Conservation (phyloP, 139 green algal species). For the Desmodesmus armatus region DNA sequence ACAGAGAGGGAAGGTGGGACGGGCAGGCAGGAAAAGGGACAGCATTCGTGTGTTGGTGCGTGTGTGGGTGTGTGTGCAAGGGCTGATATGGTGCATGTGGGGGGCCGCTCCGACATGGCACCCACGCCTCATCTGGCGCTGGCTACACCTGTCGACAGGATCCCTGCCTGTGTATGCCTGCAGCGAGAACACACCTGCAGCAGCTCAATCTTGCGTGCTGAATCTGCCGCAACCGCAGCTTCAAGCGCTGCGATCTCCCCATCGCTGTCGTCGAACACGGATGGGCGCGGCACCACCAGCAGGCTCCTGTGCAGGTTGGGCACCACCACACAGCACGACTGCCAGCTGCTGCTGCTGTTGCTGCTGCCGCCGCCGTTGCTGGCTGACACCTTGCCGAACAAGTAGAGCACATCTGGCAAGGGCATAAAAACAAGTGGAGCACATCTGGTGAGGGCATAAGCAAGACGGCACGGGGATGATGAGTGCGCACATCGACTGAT, state of each 20-base stretch:
- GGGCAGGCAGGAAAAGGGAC: not conserved
- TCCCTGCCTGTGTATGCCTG: too few species aligned
- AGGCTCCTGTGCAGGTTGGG: slow-evolving; percentile 70
- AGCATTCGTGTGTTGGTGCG: not conserved
- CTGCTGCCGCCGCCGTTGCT: slow-evolving; percentile 29
- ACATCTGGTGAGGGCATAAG: too few species aligned
- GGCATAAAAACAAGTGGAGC: not conserved
- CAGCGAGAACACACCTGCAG: slow-evolving; percentile 42
- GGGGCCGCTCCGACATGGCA: too few species aligned
- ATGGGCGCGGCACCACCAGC: slow-evolving; percentile 81
- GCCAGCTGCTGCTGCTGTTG: slow-evolving; percentile 28
- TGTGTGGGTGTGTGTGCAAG: too few species aligned
- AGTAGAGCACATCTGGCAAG: slow-evolving; percentile 74
- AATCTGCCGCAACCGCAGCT: slow-evolving; percentile 40
- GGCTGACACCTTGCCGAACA: slow-evolving; percentile 94
- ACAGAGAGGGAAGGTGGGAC: too few species aligned
- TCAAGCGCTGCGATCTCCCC: slow-evolving; percentile 68
- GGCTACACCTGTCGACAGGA: not conserved
- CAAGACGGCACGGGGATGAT: too few species aligned
- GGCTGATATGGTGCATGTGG: too few species aligned
- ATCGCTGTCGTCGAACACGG: slow-evolving; percentile 67
- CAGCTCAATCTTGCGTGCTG: slow-evolving; percentile 48
- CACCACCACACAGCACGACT: slow-evolving; percentile 56
- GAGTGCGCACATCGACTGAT: too few species aligned
- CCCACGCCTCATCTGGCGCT: too few species aligned